phyloP scores from a whole-genome alignment of 2,329 filamentous ascomycete genomes.

The Piedraia hortae region DNA sequence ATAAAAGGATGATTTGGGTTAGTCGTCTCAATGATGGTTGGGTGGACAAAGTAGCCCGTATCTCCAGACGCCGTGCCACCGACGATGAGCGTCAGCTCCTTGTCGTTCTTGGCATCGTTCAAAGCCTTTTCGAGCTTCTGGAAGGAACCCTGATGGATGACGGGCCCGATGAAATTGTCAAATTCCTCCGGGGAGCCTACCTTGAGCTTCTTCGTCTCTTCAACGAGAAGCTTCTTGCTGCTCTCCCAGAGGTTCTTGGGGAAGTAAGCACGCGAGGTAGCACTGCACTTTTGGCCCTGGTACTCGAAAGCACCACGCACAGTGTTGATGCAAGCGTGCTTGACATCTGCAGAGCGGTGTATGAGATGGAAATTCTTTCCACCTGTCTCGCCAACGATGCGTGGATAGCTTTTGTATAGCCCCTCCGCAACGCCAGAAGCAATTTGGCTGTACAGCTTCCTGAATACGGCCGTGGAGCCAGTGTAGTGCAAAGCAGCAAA shows the following conservation, averaged over 20 bases:
- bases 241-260: conserved; percentile 46
- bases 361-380: conserved; percentile 85
- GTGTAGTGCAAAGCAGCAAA: conserved; percentile 91
- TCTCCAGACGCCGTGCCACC: conserved; percentile 54
- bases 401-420: conserved; percentile 60
- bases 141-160: conserved; percentile 62
- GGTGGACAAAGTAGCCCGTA: conserved; percentile 60
- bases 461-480: conserved; percentile 76
- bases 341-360: conserved; percentile 47
- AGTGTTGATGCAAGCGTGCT: conserved; percentile 56
- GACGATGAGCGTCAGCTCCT: conserved; percentile 40
- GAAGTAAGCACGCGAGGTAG: conserved; percentile 55
- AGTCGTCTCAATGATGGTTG: conserved; percentile 51
- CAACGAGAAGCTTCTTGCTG: conserved; percentile 37
- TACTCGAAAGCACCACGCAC: conserved; percentile 73
- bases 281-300: conserved; percentile 78
- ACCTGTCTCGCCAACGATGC: conserved; percentile 71
- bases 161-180: conserved; percentile 60
- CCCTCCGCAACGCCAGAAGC: conserved; percentile 55
- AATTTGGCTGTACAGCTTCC: conserved; percentile 65
- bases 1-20: conserved; percentile 50
- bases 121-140: conserved; percentile 54
- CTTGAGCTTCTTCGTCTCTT: conserved; percentile 42
- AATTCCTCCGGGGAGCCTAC: conserved; percentile 43
- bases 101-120: conserved; percentile 50